These are phyloP conservation scores for Dovyalis caffra DNA, from an alignment of 345 rosid genomes.

Conservation along the genomic window DNA sequence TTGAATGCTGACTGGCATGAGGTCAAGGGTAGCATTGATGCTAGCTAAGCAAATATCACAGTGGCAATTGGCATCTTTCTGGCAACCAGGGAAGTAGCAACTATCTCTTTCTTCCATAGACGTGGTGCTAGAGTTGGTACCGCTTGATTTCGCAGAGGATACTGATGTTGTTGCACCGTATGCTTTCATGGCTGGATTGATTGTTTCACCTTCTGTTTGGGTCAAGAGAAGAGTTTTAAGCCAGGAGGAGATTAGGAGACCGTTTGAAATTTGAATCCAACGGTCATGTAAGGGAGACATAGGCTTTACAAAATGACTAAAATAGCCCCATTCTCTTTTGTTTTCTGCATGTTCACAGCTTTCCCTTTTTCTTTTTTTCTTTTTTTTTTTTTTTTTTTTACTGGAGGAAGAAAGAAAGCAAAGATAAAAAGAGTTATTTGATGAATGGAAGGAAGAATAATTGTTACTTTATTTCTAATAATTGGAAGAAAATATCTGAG, in stretches of 20 bases:
- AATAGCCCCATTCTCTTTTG: neutral
- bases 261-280: constrained; percentile 49
- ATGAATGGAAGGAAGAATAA: no score
- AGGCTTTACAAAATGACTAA: neutral
- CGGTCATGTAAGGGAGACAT: constrained; percentile 32
- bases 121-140: constrained; percentile 5
- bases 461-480: no score
- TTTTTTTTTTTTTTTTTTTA: neutral
- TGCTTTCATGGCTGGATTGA: constrained; percentile 38
- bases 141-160: constrained; percentile 40
- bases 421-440: no score
- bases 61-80: constrained; percentile 78
- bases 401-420: no score
- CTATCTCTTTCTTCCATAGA: constrained; percentile 51
- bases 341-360: no score
- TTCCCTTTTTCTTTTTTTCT: neutral
- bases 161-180: constrained; percentile 2
- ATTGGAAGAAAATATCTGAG: no score
- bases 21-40: constrained; percentile 87
- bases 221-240: neutral
- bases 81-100: constrained; percentile 83
- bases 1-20: constrained; percentile 69
- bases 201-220: neutral
- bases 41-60: constrained; percentile 82
- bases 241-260: neutral